Percentiles rank a stretch among this genome's conserved stretches.
Conservation (phyloP, 2,329 filamentous ascomycete species). For the Westerdykella aurantiaca region DNA sequence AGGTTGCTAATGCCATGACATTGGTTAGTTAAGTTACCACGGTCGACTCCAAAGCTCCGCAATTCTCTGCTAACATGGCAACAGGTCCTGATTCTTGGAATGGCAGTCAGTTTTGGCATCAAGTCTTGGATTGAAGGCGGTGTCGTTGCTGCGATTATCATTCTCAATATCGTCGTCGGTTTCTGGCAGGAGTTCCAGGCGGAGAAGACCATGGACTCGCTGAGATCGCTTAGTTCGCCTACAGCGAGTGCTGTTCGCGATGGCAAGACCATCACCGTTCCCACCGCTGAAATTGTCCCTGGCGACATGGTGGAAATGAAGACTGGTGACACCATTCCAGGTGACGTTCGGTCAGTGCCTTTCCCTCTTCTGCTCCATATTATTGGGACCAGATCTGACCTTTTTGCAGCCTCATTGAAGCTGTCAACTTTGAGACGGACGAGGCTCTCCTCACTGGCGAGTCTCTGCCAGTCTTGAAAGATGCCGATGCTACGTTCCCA, state of each 20-base stretch:
- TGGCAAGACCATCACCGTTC: conserved; percentile 48
- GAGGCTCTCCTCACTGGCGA: conserved; percentile 67
- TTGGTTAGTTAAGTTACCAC: conserved; percentile 43
- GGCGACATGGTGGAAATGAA: conserved; percentile 61
- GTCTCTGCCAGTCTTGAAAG: conserved; percentile 61
- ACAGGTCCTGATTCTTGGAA: conserved; percentile 42
- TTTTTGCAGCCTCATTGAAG: conserved; percentile 45
- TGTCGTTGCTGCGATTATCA: conserved; percentile 43
- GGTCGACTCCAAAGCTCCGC: background rate
- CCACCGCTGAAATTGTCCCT: conserved; percentile 55
- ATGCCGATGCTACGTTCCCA: conserved; percentile 50
- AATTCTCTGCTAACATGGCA: background rate
- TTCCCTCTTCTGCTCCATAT: background rate
- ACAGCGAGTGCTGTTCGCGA: conserved; percentile 48
- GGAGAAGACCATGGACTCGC: conserved; percentile 47
- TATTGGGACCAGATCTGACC: background rate
- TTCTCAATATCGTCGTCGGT: conserved; percentile 43
- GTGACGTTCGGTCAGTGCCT: conserved; percentile 51
- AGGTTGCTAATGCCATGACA: conserved; percentile 75
- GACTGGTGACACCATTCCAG: conserved; percentile 63
- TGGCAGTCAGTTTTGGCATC: conserved; percentile 46
- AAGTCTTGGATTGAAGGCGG: conserved; percentile 45
- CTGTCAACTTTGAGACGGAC: conserved; percentile 71
- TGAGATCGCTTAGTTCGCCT: conserved; percentile 43
- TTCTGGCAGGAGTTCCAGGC: conserved; percentile 45